Conservation (phyloP, 78 protist species). For the Dictyostelium purpureum region DNA sequence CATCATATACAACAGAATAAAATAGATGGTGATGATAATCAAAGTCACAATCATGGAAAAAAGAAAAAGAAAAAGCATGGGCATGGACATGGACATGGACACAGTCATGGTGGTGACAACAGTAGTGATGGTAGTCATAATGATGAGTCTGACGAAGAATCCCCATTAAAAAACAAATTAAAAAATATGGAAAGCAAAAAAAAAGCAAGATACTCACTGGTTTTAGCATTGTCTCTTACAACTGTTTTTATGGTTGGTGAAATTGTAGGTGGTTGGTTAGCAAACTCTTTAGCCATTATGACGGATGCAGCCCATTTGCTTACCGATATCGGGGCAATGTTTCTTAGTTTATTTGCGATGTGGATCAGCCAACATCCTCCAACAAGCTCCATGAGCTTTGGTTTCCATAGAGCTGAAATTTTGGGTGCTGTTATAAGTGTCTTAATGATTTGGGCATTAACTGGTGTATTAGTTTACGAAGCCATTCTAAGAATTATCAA, state of each 20-base stretch:
- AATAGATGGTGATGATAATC: not conserved
- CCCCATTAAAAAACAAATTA: not conserved
- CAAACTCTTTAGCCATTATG: constrained; percentile 76
- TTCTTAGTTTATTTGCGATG: constrained; percentile 74
- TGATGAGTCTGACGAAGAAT: constrained; percentile 14
- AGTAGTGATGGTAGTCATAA: not conserved
- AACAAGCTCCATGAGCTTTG: constrained; percentile 45
- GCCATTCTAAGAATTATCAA: constrained; percentile 66
- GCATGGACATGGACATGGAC: constrained; percentile 25
- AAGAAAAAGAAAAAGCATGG: constrained; percentile 17
- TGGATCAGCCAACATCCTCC: constrained; percentile 45
- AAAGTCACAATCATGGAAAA: not conserved
- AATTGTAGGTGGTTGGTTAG: constrained; percentile 72
- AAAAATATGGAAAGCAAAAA: constrained; percentile 20
- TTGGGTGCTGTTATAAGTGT: constrained; percentile 88
- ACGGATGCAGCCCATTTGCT: constrained; percentile 79
- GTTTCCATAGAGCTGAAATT: constrained; percentile 85
- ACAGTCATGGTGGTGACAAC: constrained; percentile 4
- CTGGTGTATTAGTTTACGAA: constrained; percentile 87
- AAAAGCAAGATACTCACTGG: constrained; percentile 55
- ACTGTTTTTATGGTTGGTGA: constrained; percentile 77
- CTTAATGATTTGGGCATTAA: constrained; percentile 88
- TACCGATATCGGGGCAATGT: constrained; percentile 81
- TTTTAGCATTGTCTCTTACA: constrained; percentile 6
- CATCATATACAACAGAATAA: not conserved